Evolutionary conservation across 495 filamentous ascomycete species (phyloP).

Genomic region (Neurospora discreta): DNA sequence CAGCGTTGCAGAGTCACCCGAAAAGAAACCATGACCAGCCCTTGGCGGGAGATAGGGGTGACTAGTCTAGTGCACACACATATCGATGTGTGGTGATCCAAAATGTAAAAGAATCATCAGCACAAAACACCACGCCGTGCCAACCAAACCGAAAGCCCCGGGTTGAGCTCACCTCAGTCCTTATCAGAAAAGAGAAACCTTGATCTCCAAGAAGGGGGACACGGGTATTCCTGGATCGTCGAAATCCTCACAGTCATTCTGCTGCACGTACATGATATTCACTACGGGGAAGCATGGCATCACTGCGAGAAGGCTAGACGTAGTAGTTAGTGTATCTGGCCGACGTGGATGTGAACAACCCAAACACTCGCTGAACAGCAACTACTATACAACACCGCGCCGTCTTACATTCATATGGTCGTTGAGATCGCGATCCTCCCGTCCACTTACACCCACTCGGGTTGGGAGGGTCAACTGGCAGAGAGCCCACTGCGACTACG

Average conservation of each 20-base stretch:
- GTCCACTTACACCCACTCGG: background rate
- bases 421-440: background rate
- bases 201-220: background rate
- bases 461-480: background rate
- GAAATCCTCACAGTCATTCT: background rate
- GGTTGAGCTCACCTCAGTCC: slow-evolving; percentile 25
- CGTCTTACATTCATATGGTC: background rate
- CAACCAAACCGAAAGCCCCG: slow-evolving; percentile 22
- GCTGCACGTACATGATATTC: background rate
- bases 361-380: background rate
- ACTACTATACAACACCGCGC: background rate
- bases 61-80: background rate
- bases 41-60: background rate
- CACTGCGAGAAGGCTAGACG: no score
- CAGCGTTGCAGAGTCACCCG: background rate
- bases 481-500: background rate
- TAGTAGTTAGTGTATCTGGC: no score
- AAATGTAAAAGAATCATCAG: slow-evolving; percentile 35
- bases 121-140: slow-evolving; percentile 23
- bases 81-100: background rate
- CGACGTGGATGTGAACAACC: no score
- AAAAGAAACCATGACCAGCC: background rate
- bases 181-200: background rate
- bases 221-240: background rate
- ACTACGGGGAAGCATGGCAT: no score